phyloP scores from a whole-genome alignment of 2,329 filamentous ascomycete genomes.

The Byssochlamys sp. region DNA sequence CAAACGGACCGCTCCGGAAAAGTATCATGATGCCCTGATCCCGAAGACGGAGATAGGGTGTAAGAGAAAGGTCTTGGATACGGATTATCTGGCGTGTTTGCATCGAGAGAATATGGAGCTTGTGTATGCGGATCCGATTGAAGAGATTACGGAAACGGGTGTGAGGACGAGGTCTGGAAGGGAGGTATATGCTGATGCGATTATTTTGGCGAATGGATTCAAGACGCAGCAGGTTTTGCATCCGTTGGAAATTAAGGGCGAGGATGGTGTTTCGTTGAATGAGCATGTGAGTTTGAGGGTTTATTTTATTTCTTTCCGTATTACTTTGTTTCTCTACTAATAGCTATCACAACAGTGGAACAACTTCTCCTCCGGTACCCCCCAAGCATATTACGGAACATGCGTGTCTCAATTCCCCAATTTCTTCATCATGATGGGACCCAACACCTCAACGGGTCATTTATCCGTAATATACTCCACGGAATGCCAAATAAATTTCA shows the following conservation, averaged over 20 bases:
- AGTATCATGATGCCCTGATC: slow-evolving; percentile 37
- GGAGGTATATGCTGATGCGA: slow-evolving; percentile 34
- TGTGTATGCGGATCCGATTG: slow-evolving; percentile 31
- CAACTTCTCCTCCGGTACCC: slow-evolving; percentile 23
- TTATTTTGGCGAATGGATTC: slow-evolving; percentile 44
- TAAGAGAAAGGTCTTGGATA: slow-evolving; percentile 41
- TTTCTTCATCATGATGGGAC: slow-evolving; percentile 39
- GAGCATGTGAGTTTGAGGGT: slow-evolving; percentile 18
- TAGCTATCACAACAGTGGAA: slow-evolving; percentile 25
- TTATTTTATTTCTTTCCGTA: background rate
- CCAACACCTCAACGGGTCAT: slow-evolving; percentile 41
- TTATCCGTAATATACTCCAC: slow-evolving; percentile 42
- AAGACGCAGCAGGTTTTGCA: slow-evolving; percentile 39
- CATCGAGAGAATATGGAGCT: slow-evolving; percentile 36
- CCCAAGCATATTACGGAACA: slow-evolving; percentile 42
- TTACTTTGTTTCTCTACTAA: background rate
- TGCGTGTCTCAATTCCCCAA: slow-evolving; percentile 41
- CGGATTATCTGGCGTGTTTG: slow-evolving; percentile 37
- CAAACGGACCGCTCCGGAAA: slow-evolving; percentile 31
- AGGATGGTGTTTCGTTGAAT: slow-evolving; percentile 24
- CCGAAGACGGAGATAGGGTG: slow-evolving; percentile 39
- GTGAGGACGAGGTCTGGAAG: slow-evolving; percentile 31
- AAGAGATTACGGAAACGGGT: slow-evolving; percentile 28
- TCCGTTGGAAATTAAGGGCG: slow-evolving; percentile 39
- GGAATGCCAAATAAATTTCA: slow-evolving; percentile 45